Conservation (phyloP, 192 early-diverging fungal genomes). For the Pilaira anomala region DNA sequence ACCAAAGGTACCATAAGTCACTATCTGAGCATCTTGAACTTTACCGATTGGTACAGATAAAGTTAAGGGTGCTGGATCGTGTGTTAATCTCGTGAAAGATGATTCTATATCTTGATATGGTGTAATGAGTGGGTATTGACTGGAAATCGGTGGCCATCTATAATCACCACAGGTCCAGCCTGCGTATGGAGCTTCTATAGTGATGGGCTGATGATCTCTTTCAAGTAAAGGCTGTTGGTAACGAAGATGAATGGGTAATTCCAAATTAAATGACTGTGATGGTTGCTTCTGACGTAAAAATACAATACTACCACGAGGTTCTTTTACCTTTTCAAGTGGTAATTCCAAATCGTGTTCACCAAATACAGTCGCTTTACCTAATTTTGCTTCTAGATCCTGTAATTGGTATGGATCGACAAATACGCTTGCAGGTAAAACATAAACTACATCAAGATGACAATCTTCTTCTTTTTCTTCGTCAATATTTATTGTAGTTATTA, state of each 20-base stretch:
- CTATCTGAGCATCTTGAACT: not conserved
- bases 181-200: constrained; percentile 19
- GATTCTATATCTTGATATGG: not conserved
- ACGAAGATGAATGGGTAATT: constrained; percentile 26
- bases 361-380: constrained; percentile 6
- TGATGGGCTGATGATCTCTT: constrained; percentile 8
- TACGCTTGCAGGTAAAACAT: constrained; percentile 24
- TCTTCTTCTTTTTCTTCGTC: not conserved
- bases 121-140: constrained; percentile 1
- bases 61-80: not conserved
- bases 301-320: constrained; percentile 16
- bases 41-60: constrained; percentile 15
- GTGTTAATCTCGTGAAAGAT: not conserved
- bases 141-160: not conserved
- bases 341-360: constrained; percentile 27
- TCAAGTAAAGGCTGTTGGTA: constrained; percentile 12
- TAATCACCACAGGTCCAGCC: constrained; percentile 29
- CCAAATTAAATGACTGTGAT: not conserved
- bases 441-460: constrained; percentile 26
- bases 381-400: not conserved
- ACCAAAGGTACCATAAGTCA: constrained; percentile 7
- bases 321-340: constrained; percentile 19
- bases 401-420: constrained; percentile 32
- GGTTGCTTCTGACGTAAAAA: constrained; percentile 6
- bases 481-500: not conserved